Conservation (phyloP, 768 basidiomycete species). For the Auricularia sp. region DNA sequence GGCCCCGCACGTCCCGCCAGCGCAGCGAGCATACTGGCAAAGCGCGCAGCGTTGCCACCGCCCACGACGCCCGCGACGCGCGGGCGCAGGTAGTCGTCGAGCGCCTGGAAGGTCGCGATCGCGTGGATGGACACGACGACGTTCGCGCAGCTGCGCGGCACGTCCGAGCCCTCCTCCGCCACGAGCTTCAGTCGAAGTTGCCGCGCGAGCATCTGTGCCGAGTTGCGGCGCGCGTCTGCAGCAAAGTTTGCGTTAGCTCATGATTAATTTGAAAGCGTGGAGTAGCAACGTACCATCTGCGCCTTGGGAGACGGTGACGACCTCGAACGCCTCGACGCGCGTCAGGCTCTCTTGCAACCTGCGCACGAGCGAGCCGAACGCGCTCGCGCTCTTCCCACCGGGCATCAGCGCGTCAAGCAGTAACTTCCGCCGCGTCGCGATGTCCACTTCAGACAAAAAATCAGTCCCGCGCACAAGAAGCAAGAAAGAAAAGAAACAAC, state of each 20-base stretch:
- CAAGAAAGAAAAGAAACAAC: not conserved
- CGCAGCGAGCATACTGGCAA: constrained; percentile 88
- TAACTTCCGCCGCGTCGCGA: constrained; percentile 61
- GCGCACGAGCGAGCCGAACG: constrained; percentile 77
- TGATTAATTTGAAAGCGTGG: not conserved
- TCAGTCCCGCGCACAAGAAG: constrained; percentile 30
- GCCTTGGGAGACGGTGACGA: constrained; percentile 76
- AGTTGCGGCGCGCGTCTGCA: constrained; percentile 80
- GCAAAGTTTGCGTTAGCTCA: not conserved
- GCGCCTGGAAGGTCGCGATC: constrained; percentile 93
- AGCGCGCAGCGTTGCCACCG: constrained; percentile 34
- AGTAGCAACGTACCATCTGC: constrained; percentile 54
- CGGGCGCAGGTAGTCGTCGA: constrained; percentile 92
- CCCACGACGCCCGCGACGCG: constrained; percentile 61
- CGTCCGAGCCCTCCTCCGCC: constrained; percentile 82
- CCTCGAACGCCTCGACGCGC: constrained; percentile 91
- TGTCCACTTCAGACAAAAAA: constrained; percentile 60
- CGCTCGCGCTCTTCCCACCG: constrained; percentile 12
- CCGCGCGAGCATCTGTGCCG: constrained; percentile 83
- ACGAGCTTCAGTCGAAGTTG: constrained; percentile 82
- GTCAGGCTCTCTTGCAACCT: constrained; percentile 94
- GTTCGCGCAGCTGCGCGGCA: constrained; percentile 67
- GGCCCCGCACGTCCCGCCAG: constrained; percentile 47
- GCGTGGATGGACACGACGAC: constrained; percentile 97
- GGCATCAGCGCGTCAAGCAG: constrained; percentile 67